Evolutionary conservation across 352 stramenopile genomes (phyloP), one percentile per base, ranked within the genome.

Genomic region (Phytophthora tentaculata): DNA sequence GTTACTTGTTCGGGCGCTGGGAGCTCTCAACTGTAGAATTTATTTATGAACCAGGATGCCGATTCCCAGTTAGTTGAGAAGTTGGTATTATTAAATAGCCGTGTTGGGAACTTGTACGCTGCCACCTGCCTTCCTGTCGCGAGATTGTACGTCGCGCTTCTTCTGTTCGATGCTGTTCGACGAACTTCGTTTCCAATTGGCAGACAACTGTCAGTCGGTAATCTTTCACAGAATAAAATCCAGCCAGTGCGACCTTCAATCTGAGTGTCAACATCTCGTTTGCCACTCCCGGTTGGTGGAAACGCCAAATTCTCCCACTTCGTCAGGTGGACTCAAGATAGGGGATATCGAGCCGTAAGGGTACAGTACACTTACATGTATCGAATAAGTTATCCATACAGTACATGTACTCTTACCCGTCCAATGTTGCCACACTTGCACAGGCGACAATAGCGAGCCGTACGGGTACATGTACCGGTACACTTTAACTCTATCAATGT

Each of bases 121-220:
- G 13, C 48, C 45, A 64, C 57, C 35, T 14, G 39, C 47, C 39
- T 47, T 41, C 39, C 10, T 54, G 39, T 60, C 59, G 50, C 24
- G 39, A 9, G 53, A 63, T 63, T 53, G 43, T 56, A 26, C 6
- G 17, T 14, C 28, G 13, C 16, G 52, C 43, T 68, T 39, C 53
- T 53, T 69, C 44, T 58, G 61, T 64, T 69, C 61, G 61, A 69
- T 57, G 32, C 52, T 24, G 43, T 68, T 68, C 61, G 51, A 19
- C 52, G 28, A 43, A 56, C 61, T 63, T 69, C 61, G 51, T 14
- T 41, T 19, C 28, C 13, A 9, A 48, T 47, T 45, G 19, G 29
- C 50, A 49, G 32, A 14, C 32, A 39, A 37, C 52, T 58, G 32
- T 58, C 32, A 13, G 28, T 49, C 19, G n/a, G 20, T 39, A 39